These are phyloP conservation scores for Aleurites moluccanus DNA, from an alignment of 441 rosid genomes.

Conservation along the genomic window DNA sequence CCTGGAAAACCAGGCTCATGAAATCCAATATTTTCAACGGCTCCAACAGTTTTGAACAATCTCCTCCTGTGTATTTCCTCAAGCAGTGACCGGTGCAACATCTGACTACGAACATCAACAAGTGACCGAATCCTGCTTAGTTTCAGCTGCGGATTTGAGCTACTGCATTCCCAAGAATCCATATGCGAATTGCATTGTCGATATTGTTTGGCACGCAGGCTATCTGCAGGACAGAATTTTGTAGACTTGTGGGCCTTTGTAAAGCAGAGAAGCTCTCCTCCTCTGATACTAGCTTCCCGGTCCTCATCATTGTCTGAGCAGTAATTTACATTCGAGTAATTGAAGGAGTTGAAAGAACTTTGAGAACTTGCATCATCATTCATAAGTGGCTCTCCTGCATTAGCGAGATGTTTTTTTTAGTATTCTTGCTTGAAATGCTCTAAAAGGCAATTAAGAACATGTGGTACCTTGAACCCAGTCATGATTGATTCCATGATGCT, in stretches of 20 bases:
- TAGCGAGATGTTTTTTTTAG: background rate
- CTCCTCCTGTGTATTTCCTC: slow-evolving; percentile 68
- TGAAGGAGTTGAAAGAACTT: slow-evolving; percentile 44
- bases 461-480: slow-evolving; percentile 40
- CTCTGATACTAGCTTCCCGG: slow-evolving; percentile 19
- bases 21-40: slow-evolving; percentile 56
- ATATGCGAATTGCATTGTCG: background rate
- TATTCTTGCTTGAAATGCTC: background rate
- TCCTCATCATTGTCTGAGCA: slow-evolving; percentile 41
- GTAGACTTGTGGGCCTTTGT: slow-evolving; percentile 30
- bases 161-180: slow-evolving; percentile 22
- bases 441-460: background rate
- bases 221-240: slow-evolving; percentile 43
- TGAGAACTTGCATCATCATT: slow-evolving; percentile 49
- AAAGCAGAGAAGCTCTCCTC: slow-evolving; percentile 27
- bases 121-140: slow-evolving; percentile 48
- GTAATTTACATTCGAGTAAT: slow-evolving; percentile 45
- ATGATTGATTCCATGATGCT: slow-evolving; percentile 15
- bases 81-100: slow-evolving; percentile 66
- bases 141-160: slow-evolving; percentile 25
- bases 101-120: slow-evolving; percentile 64
- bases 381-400: slow-evolving; percentile 39
- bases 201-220: background rate
- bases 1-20: slow-evolving; percentile 35
- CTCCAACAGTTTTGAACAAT: slow-evolving; percentile 59